Evolutionary conservation across 257 asterid species (phyloP), one percentile per base, ranked within the genome.

Genomic region (Misopates orontium): DNA sequence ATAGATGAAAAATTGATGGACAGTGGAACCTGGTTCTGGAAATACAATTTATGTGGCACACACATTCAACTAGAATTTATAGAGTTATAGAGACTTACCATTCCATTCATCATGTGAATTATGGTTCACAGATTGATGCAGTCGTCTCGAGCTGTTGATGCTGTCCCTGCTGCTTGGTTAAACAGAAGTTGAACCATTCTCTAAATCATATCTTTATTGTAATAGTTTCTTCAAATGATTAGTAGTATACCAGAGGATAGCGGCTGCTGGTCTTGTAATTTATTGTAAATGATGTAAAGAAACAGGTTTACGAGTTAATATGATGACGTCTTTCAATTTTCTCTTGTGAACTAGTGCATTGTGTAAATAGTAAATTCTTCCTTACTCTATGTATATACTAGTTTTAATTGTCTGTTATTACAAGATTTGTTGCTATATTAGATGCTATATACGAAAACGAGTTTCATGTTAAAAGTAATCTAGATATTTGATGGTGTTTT

Each of bases 11-110:
- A 81, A 42, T 71, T 78, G 86, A 83, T 83, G 89, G 95, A 88
- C 53, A 76, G 74, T 52, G 99, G 99, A 78, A 85, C 92, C 78
- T 94, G 99, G 99, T 85, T 75, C 76, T 94, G 99, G 99, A 82
- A 81, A 75, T 94, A 94, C 76, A 71, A 68, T 70, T 67, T 83
- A 75, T 56, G 50, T 19, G 95, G 90, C 67, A 64, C 83, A 44
- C 95, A 80, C 70, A 74, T 93, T 71, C 85, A 79, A 70, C 55
- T 93, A 77, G 93, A 90, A 72, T 48, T 87, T 83, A 80, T 77
- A 67, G 90, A 87, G 81, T 69, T 66, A 67, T 81, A 78, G 77
- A 66, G 72, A 57, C 66, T 44, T 24, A 68, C 45, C 67, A 44
- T 48, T 71, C 65, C 68, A 13, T 59, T 18, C 51, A 20, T 59